phyloP scores from a whole-genome alignment of 2,329 filamentous ascomycete genomes.

The Penicillium palitans region DNA sequence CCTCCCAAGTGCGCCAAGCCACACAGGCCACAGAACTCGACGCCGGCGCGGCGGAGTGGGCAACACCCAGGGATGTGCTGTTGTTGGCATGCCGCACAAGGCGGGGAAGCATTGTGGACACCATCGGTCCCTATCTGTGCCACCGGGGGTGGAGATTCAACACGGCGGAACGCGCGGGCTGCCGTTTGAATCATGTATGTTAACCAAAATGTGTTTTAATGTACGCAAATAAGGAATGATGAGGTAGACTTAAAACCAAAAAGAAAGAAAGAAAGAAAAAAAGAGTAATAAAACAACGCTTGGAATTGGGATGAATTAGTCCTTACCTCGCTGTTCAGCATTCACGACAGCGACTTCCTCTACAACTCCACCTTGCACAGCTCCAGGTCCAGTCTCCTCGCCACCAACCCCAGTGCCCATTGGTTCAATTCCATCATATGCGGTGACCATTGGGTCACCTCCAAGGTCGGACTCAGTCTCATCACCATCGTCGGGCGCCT shows the following conservation, averaged over 20 bases:
- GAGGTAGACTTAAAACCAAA: background rate
- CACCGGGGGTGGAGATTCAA: slow-evolving; percentile 23
- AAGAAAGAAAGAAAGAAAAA: background rate
- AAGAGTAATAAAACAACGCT: background rate
- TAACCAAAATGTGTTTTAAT: background rate
- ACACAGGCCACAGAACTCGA: slow-evolving; percentile 65
- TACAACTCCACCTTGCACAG: background rate
- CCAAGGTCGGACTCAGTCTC: slow-evolving; percentile 15
- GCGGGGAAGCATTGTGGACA: slow-evolving; percentile 10
- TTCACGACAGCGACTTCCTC: background rate
- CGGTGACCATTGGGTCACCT: too few species aligned
- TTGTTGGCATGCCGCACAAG: slow-evolving; percentile 57
- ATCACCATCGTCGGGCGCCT: slow-evolving; percentile 31
- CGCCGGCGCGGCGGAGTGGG: slow-evolving; percentile 58
- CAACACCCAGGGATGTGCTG: slow-evolving; percentile 61
- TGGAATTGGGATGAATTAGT: background rate
- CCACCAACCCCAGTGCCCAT: too few species aligned
- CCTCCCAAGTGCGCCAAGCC: slow-evolving; percentile 62
- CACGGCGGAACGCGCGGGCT: slow-evolving; percentile 43
- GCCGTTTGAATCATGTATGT: slow-evolving; percentile 15
- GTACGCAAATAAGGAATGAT: background rate
- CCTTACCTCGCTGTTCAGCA: slow-evolving; percentile 23
- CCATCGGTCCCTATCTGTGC: slow-evolving; percentile 20
- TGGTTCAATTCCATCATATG: too few species aligned
- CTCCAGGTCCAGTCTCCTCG: background rate